These are phyloP conservation scores for Anastatica hierochuntica DNA, from an alignment of 345 rosid species.

Conservation along the genomic window DNA sequence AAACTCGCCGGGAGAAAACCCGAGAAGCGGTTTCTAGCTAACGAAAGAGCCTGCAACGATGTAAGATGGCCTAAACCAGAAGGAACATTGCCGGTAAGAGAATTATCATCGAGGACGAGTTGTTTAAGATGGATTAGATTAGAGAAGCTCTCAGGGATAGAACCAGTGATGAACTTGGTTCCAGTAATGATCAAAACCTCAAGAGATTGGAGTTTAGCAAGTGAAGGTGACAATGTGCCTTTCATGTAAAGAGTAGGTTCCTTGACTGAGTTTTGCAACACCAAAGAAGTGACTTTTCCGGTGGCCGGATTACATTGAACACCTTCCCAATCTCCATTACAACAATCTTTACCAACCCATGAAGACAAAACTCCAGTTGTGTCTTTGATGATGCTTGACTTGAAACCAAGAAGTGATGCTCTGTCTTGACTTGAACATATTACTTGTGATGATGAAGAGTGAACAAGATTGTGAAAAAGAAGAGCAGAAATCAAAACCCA, in stretches of 20 bases:
- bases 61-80: constrained; percentile 42
- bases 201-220: constrained; percentile 50
- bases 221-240: constrained; percentile 65
- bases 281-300: constrained; percentile 56
- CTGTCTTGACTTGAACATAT: constrained; percentile 59
- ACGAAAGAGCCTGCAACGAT: constrained; percentile 42
- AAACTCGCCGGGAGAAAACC: constrained; percentile 63
- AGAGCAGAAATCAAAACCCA: constrained; percentile 40
- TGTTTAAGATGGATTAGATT: constrained; percentile 39
- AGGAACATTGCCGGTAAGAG: constrained; percentile 67
- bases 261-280: constrained; percentile 36
- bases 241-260: constrained; percentile 54
- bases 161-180: constrained; percentile 64
- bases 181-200: constrained; percentile 53
- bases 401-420: constrained; percentile 65
- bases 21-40: constrained; percentile 51
- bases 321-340: constrained; percentile 88
- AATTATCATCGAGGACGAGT: constrained; percentile 60
- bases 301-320: constrained; percentile 58
- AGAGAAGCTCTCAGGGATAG: constrained; percentile 56
- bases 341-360: constrained; percentile 72
- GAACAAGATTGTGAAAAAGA: constrained; percentile 15
- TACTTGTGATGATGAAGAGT: constrained; percentile 22
- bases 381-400: constrained; percentile 56
- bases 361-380: constrained; percentile 55